Base-by-base conservation (phyloP, 495 filamentous ascomycete species). In the Articulospora tetracladia region DNA sequence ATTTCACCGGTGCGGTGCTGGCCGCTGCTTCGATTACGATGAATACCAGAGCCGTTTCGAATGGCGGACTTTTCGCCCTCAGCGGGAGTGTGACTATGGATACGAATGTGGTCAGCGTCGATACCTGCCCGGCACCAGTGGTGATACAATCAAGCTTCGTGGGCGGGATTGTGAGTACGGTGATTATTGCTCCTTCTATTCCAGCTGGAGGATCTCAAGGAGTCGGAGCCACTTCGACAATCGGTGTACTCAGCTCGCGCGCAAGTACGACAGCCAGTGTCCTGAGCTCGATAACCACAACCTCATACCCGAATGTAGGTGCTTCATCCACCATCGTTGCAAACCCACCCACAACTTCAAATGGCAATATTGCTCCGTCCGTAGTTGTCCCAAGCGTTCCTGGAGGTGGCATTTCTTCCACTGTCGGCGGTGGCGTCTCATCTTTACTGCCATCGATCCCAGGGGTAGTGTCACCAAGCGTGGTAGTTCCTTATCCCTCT, bases 1-100 rank as follows among this genome's bases (percentile, higher is more conserved):
- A n/a, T 0, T 28, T 65, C 26, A 20, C 57, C 22, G 63, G 63
- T 3, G 61, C 57, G 19, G 32, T 66, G 20, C 23, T 66, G 13
- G 63, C 63, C 1, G 52, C 51, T 56, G 44, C 53, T 23, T 23
- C 58, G 3, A 61, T 65, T 20, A 23, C 53, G 19, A 58, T 24
- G 1, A 24, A 24, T 49, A 7, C 17, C 7, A 39, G 22, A 4
- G 57, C 62, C 4, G 55, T 52, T 22, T 53, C 55, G 41, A 57
- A 41, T 41, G 58, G 62, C 17, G 59, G 56, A 11, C 49, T 30
- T 7, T 65, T 58, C 36, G 48, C 62, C 11, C 24, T 64, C 3
- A 61, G 55, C 27, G 62, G 22, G 11, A 39, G 44, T 0, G 44
- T 58, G 25, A 59, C 61, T 2, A 51, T 64, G 57, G 48, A 51